phyloP scores from a whole-genome alignment of 257 asterid genomes.

The Perilla frutescens region DNA sequence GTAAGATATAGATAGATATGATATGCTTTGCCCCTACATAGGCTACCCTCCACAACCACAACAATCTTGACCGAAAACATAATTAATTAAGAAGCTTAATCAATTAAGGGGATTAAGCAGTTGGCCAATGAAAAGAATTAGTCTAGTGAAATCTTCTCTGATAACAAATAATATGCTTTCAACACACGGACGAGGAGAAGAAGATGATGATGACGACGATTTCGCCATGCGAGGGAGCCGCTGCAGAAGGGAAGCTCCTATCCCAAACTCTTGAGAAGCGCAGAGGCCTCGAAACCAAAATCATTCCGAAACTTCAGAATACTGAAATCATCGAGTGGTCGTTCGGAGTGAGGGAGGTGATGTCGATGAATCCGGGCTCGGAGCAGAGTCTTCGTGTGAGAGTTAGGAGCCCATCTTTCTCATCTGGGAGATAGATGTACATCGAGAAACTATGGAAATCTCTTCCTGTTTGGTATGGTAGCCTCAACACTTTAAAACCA shows the following conservation, averaged over 20 bases:
- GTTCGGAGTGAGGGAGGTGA: conserved; percentile 35
- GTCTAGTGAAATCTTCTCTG: conserved; percentile 51
- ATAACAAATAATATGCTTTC: neutral
- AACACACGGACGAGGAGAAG: no score
- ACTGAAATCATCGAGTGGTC: conserved; percentile 31
- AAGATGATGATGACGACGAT: no score
- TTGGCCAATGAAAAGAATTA: conserved; percentile 50
- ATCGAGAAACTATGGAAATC: conserved; percentile 31
- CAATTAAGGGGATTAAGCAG: conserved; percentile 43
- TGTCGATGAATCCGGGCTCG: conserved; percentile 41
- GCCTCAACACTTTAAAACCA: conserved; percentile 47
- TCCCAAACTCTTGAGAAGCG: conserved; percentile 38
- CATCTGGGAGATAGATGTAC: conserved; percentile 28
- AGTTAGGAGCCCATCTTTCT: conserved; percentile 41
- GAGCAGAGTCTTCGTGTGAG: conserved; percentile 40
- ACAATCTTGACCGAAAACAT: no score
- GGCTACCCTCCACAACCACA: no score
- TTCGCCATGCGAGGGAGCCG: neutral
- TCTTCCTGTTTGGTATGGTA: conserved; percentile 48
- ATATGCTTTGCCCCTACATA: no score
- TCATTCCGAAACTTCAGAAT: conserved; percentile 44
- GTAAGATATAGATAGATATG: no score
- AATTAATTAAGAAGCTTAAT: no score
- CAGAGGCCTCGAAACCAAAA: conserved; percentile 46
- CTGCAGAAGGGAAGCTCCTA: conserved; percentile 38